Evolutionary conservation across 1,284 basidiomycete species (phyloP).

Genomic region (Mycosarcoma mackinlayi): DNA sequence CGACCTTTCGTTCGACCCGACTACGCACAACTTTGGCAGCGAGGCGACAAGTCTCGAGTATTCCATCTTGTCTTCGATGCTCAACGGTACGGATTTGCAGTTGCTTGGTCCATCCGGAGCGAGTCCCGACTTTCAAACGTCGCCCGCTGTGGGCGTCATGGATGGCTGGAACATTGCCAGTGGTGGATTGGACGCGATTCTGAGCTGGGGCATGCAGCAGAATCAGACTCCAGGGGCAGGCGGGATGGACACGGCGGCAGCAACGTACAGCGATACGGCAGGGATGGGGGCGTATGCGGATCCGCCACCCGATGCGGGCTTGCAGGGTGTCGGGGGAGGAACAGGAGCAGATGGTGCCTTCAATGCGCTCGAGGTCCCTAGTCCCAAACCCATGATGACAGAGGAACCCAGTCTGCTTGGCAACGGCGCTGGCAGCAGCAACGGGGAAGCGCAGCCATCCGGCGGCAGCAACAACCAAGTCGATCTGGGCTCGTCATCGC

Average conservation of each 20-base stretch:
- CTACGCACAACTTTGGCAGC: conserved; percentile 78
- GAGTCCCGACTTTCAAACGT: conserved; percentile 52
- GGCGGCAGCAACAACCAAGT: conserved; percentile 18
- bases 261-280: conserved; percentile 39
- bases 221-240: conserved; percentile 23
- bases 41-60: conserved; percentile 91
- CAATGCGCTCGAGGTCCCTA: conserved; percentile 56
- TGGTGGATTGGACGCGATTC: conserved; percentile 28
- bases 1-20: conserved; percentile 74
- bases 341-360: conserved; percentile 36
- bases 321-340: conserved; percentile 25
- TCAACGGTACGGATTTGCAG: conserved; percentile 69
- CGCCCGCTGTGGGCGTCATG: conserved; percentile 55
- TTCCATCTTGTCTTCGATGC: conserved; percentile 88
- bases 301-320: conserved; percentile 7
- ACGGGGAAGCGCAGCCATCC: conserved; percentile 17
- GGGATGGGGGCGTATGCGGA: conserved; percentile 25
- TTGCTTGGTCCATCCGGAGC: conserved; percentile 46
- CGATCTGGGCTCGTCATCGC: conserved; percentile 40
- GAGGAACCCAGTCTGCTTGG: conserved; percentile 22
- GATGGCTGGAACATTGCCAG: conserved; percentile 52
- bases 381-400: conserved; percentile 34
- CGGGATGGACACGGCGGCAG: conserved; percentile 37
- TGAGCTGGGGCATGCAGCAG: conserved; percentile 22
- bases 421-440: background rate